Evolutionary conservation across 345 rosid genomes (phyloP).

Genomic region (Eucalyptus albens): DNA sequence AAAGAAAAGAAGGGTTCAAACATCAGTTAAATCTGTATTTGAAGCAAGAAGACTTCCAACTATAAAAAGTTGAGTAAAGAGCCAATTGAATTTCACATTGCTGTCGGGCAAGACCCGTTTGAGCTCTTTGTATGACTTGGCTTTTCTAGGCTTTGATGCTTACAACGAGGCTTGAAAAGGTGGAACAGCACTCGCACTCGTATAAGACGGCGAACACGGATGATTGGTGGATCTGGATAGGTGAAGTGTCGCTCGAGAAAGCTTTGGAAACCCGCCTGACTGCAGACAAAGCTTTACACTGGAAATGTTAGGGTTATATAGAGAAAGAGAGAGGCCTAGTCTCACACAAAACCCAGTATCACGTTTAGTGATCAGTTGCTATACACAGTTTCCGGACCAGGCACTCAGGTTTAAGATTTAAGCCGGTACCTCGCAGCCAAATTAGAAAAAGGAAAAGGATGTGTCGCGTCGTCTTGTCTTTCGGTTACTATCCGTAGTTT

Average conservation of each 20-base stretch:
- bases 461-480: background rate
- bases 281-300: background rate
- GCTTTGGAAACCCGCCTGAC: background rate
- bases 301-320: background rate
- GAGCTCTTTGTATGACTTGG: background rate
- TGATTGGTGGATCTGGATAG: background rate
- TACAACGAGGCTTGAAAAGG: background rate
- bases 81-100: background rate
- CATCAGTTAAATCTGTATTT: background rate
- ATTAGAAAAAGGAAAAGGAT: background rate
- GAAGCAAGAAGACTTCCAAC: background rate
- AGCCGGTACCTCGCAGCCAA: background rate
- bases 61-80: background rate
- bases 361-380: background rate
- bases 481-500: background rate
- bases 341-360: background rate
- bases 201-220: background rate
- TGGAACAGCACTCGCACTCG: background rate
- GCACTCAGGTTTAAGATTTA: background rate
- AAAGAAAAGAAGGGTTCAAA: background rate
- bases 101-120: background rate
- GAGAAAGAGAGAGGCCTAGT: background rate
- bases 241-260: background rate
- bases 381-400: background rate
- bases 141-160: background rate